Conservation (phyloP, 73 alveolate species). For the Breviolum minutum region DNA sequence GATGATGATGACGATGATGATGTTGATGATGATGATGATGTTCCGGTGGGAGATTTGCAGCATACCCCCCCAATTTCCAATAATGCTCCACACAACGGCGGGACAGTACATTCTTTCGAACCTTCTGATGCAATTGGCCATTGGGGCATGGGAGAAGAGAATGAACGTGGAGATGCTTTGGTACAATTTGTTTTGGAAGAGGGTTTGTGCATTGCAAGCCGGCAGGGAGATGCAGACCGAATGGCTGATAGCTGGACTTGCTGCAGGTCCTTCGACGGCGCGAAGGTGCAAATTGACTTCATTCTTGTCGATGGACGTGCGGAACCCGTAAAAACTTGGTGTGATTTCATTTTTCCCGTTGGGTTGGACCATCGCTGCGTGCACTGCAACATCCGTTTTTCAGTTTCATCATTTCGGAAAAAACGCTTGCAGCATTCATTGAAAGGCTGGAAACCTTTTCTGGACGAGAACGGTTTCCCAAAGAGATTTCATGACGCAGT, state of each 20-base stretch:
- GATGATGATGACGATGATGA: too few species aligned
- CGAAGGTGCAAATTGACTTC: constrained; percentile 13
- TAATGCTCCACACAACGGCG: too few species aligned
- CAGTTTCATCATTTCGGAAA: background rate
- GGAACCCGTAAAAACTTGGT: background rate
- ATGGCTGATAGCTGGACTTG: constrained; percentile 29
- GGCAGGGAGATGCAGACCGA: background rate
- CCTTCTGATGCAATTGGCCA: background rate
- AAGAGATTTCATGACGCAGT: background rate
- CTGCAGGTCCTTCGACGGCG: background rate
- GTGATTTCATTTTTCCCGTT: background rate
- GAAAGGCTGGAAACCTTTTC: background rate
- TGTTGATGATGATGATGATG: too few species aligned
- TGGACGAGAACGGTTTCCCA: background rate
- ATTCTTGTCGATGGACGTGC: background rate
- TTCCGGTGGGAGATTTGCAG: too few species aligned
- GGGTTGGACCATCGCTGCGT: constrained; percentile 19
- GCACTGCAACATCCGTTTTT: background rate
- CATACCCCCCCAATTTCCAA: too few species aligned
- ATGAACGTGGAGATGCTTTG: background rate
- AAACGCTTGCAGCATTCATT: background rate
- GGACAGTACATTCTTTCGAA: background rate
- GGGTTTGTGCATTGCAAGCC: constrained; percentile 2
- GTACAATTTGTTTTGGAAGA: constrained; percentile 17
- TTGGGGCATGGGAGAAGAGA: background rate